These are phyloP conservation scores for Xylaria sp. DNA, from an alignment of 2,329 filamentous ascomycete genomes.

Conservation along the genomic window DNA sequence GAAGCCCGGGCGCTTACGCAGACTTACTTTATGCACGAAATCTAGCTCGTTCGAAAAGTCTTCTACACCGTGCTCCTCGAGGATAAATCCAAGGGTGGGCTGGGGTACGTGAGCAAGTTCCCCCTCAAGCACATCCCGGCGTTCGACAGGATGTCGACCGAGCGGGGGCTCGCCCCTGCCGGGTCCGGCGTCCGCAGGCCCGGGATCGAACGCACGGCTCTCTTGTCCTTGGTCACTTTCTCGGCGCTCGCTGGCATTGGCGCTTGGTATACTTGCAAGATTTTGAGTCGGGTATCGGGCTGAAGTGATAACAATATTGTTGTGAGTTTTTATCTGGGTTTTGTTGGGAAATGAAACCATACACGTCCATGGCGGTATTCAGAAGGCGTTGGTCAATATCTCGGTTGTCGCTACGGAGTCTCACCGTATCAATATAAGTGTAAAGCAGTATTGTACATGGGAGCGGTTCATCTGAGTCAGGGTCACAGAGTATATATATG, in stretches of 20 bases:
- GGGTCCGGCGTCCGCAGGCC: constrained; percentile 39
- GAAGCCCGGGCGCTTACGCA: no score
- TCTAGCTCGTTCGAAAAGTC: constrained; percentile 54
- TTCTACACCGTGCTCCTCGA: constrained; percentile 68
- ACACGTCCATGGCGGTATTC: no score
- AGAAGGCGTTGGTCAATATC: no score
- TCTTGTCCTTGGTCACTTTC: constrained; percentile 32
- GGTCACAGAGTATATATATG: no score
- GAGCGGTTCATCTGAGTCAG: no score
- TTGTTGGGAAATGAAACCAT: no score
- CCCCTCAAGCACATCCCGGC: constrained; percentile 73
- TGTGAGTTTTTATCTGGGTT: neutral
- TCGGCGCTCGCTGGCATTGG: constrained; percentile 20
- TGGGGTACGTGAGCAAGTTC: constrained; percentile 68
- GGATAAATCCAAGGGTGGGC: constrained; percentile 61
- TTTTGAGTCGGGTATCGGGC: constrained; percentile 3
- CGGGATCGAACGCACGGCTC: constrained; percentile 41
- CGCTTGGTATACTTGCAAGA: constrained; percentile 25
- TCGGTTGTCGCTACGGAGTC: no score
- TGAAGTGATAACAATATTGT: constrained; percentile 1
- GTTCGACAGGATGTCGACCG: constrained; percentile 46
- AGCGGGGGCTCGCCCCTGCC: constrained; percentile 37
- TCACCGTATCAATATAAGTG: no score
- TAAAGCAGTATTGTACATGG: no score
- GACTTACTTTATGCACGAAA: no score